Evolutionary conservation across 768 basidiomycete species (phyloP), one percentile per base, ranked within the genome.

Genomic region (Kondoa subrosea): DNA sequence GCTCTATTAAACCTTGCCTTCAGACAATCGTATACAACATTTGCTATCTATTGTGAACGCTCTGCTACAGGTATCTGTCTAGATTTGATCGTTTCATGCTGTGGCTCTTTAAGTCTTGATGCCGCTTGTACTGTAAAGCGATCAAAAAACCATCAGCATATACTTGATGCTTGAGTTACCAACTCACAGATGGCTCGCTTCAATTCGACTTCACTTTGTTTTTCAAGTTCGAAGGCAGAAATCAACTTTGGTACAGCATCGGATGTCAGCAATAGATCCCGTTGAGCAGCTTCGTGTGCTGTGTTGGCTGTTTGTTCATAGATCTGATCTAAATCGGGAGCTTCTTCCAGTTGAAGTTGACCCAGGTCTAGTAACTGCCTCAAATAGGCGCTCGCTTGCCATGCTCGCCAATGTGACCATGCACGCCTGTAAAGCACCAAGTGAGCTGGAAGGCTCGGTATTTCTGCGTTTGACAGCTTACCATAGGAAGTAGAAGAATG

Each of bases 381-480:
- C 25, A 65, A 60, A 25, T 57, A 69, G 30, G 29, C 64, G 16
- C 67, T 67, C n/a, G 60, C 65, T 27, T 33, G 62, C 33, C 60
- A 65, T 56, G 69, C 69, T 56, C 65, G 69, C 50, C 57, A 65
- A 34, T 65, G 66, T 50, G 69, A 69, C 26, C 68, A 69, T 34
- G 56, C 65, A 2, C 61, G 61, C 61, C 61, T 63, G 61, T 31
- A 12, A 59, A 25, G 14, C n/a, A 59, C 25, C 30, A 31, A 14
- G 14, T 8, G 4, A 8, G 58, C 4, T 31, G 14, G 29, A 59
- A 25, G 21, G 14, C 58, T 14, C 58, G 14, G 58, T 15, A 14
- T 12, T 8, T 12, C 8, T 25, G 25, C 30, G 58, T 4, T 25
- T 59, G 25, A 25, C 25, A 4, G n/a, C 58, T 25, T 25, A 63